Evolutionary conservation across 176 grass and related monocot genomes (phyloP).

Genomic region (Secale cereale): DNA sequence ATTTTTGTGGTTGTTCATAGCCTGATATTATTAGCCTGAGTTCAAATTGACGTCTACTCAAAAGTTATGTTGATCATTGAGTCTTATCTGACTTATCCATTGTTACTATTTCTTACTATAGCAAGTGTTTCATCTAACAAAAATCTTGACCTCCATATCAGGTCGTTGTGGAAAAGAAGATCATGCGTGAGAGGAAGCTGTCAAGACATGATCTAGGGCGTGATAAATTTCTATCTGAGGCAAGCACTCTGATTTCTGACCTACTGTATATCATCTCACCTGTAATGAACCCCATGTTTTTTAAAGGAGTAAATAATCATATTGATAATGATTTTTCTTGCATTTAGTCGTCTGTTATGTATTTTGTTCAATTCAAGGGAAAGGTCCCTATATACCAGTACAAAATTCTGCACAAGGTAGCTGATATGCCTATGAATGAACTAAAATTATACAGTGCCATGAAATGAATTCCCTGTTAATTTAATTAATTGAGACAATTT

Average conservation of each 20-base stretch:
- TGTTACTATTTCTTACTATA: background rate
- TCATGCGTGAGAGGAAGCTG: conserved; percentile 89
- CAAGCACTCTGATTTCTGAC: conserved; percentile 24
- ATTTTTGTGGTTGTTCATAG: background rate
- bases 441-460: background rate
- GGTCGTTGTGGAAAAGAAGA: conserved; percentile 94
- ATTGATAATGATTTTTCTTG: background rate
- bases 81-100: background rate
- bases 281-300: background rate
- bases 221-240: conserved; percentile 72
- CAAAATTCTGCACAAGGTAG: background rate
- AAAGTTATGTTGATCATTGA: background rate
- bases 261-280: background rate
- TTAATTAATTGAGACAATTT: conserved; percentile 1
- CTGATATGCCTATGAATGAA: background rate
- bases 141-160: conserved; percentile 23
- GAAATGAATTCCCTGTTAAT: background rate
- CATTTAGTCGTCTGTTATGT: background rate
- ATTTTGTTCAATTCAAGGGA: background rate
- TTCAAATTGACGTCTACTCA: background rate
- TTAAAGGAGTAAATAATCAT: background rate
- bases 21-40: conserved; percentile 3
- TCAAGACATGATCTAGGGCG: conserved; percentile 88
- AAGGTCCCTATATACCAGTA: background rate
- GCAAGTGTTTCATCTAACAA: conserved; percentile 15